Evolutionary conservation across 1,284 basidiomycete species (phyloP).

Genomic region (Agaricales sp.): DNA sequence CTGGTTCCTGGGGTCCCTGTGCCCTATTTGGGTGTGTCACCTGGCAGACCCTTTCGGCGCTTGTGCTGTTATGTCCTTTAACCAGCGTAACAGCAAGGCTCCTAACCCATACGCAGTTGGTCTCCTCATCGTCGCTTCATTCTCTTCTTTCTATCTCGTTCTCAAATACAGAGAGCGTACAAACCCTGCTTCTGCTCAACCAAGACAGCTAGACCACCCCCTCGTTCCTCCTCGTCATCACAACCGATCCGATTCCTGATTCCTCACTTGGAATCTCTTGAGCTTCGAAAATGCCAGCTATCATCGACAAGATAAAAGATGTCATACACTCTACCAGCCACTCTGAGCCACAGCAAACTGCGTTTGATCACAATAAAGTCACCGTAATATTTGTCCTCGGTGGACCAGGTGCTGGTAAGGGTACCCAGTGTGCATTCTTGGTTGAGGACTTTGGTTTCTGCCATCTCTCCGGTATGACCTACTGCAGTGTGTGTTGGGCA

Average conservation of each 20-base stretch:
- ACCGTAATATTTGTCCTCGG: slow-evolving; percentile 95
- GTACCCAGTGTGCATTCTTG: slow-evolving; percentile 87
- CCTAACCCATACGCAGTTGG: slow-evolving; percentile 58
- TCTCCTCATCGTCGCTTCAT: slow-evolving; percentile 44
- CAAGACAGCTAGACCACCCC: slow-evolving; percentile 53
- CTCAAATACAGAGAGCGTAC: slow-evolving; percentile 45
- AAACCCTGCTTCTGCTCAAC: slow-evolving; percentile 50
- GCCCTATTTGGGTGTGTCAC: not conserved
- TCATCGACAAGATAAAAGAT: slow-evolving; percentile 41
- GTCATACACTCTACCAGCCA: slow-evolving; percentile 25
- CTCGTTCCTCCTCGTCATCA: slow-evolving; percentile 51
- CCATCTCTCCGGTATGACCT: slow-evolving; percentile 78
- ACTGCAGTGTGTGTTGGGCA: slow-evolving; percentile 1
- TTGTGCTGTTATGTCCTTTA: not conserved
- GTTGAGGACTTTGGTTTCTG: slow-evolving; percentile 88
- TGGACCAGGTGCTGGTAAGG: slow-evolving; percentile 96
- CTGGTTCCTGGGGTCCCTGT: not conserved
- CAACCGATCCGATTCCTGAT: slow-evolving; percentile 13
- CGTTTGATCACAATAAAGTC: slow-evolving; percentile 70
- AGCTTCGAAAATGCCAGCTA: slow-evolving; percentile 28
- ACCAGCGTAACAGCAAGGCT: slow-evolving; percentile 17
- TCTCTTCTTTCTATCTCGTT: slow-evolving; percentile 44
- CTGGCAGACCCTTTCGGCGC: not conserved
- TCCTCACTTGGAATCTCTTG: too few species aligned
- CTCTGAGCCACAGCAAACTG: slow-evolving; percentile 22